Evolutionary conservation across 768 basidiomycete genomes (phyloP).

Genomic region (Leccinum barrowsii): DNA sequence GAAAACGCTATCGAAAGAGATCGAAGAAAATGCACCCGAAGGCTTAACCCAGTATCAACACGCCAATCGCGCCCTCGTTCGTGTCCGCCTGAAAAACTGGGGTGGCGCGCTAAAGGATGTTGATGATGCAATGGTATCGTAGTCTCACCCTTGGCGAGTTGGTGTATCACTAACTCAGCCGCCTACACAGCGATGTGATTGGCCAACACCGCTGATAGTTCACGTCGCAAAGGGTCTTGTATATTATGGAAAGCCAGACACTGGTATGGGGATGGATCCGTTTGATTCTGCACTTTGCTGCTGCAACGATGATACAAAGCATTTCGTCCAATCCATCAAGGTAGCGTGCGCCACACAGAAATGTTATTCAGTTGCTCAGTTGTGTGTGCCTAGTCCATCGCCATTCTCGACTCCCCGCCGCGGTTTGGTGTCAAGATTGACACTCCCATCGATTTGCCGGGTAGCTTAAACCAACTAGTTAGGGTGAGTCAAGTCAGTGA

Average conservation of each 20-base stretch:
- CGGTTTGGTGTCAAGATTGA: background rate
- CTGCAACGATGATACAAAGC: background rate
- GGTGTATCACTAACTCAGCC: background rate
- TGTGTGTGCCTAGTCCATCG: background rate
- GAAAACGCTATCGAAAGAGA: conserved; percentile 9
- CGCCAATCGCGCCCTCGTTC: conserved; percentile 18
- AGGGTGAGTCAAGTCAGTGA: background rate
- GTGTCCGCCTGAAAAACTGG: conserved; percentile 2
- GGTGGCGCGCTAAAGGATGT: conserved; percentile 7
- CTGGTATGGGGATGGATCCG: background rate
- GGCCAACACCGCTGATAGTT: background rate
- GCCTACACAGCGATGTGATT: background rate
- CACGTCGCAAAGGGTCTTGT: conserved; percentile 5
- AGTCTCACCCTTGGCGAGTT: background rate
- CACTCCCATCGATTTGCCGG: background rate
- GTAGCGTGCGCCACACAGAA: background rate
- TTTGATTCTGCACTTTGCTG: background rate
- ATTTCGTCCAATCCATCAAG: conserved; percentile 7
- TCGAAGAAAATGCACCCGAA: background rate
- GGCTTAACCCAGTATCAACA: background rate
- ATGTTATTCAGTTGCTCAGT: background rate
- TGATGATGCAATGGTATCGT: background rate
- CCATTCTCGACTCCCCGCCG: conserved; percentile 1
- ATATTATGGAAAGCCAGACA: background rate
- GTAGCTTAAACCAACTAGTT: background rate